These are phyloP conservation scores for Angophora floribunda DNA, from an alignment of 345 rosid species.

Conservation along the genomic window DNA sequence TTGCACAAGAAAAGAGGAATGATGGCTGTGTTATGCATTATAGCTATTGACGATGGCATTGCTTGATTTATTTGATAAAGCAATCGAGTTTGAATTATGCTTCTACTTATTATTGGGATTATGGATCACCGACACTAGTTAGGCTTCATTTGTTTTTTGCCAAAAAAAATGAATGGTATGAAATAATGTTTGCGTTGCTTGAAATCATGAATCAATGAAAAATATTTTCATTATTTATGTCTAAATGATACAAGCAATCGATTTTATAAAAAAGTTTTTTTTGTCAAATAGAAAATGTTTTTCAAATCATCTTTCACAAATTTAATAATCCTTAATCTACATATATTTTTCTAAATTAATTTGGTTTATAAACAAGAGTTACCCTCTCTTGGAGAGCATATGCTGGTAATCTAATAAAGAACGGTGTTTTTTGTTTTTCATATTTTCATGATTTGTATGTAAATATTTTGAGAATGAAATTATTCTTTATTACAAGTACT, in stretches of 20 bases:
- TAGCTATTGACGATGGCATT: neutral
- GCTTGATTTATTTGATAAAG: neutral
- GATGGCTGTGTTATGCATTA: neutral
- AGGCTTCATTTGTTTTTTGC: neutral
- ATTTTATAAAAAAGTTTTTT: neutral
- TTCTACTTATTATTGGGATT: neutral
- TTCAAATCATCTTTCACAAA: neutral
- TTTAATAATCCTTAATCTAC: neutral
- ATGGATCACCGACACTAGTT: neutral
- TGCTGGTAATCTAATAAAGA: neutral
- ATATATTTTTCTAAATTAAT: neutral
- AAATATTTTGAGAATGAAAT: neutral
- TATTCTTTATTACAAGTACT: neutral
- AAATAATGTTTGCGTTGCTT: neutral
- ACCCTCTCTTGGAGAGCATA: neutral
- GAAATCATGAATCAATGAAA: neutral
- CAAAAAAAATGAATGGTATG: neutral
- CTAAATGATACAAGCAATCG: rapidly evolving
- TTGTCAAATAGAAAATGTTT: neutral
- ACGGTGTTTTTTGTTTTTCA: neutral
- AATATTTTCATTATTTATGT: neutral
- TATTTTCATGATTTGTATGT: neutral
- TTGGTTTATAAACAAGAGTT: rapidly evolving
- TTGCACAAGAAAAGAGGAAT: neutral
- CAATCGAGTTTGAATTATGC: neutral